Conservation (phyloP, 306 rosid species). For the Vigna unguiculata region DNA sequence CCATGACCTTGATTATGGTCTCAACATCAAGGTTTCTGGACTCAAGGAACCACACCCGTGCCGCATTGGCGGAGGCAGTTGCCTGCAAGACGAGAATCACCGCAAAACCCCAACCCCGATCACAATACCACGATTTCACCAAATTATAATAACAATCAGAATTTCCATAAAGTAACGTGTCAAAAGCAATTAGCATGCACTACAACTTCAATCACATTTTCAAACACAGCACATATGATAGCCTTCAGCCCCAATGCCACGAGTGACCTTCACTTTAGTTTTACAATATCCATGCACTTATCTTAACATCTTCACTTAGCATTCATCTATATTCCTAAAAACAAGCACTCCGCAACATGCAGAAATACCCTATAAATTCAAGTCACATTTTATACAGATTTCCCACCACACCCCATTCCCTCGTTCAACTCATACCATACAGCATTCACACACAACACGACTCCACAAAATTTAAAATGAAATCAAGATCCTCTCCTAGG, state of each 20-base stretch:
- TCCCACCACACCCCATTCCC: slow-evolving; percentile 1
- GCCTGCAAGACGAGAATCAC: neutral
- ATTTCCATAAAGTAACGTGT: neutral
- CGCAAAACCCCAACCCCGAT: neutral
- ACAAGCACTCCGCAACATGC: slow-evolving; percentile 18
- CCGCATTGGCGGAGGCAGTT: neutral
- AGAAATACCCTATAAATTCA: neutral
- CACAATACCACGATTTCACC: slow-evolving; percentile 5
- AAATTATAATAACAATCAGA: neutral
- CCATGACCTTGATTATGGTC: too few relatives aligned
- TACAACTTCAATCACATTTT: slow-evolving; percentile 13
- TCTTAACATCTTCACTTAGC: neutral
- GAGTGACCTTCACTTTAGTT: neutral
- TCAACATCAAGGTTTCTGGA: too few relatives aligned
- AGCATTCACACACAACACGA: slow-evolving; percentile 29
- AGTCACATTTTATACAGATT: slow-evolving; percentile 1
- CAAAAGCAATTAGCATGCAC: slow-evolving; percentile 13
- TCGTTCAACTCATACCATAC: slow-evolving; percentile 14
- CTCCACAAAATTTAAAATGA: neutral
- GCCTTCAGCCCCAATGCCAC: neutral
- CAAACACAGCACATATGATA: slow-evolving; percentile 1
- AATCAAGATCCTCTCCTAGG: neutral
- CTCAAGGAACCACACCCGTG: neutral
- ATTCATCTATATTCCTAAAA: slow-evolving; percentile 5
- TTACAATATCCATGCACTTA: slow-evolving; percentile 11